phyloP scores from a whole-genome alignment of 257 asterid species.

The Solanum lycopersicoides region DNA sequence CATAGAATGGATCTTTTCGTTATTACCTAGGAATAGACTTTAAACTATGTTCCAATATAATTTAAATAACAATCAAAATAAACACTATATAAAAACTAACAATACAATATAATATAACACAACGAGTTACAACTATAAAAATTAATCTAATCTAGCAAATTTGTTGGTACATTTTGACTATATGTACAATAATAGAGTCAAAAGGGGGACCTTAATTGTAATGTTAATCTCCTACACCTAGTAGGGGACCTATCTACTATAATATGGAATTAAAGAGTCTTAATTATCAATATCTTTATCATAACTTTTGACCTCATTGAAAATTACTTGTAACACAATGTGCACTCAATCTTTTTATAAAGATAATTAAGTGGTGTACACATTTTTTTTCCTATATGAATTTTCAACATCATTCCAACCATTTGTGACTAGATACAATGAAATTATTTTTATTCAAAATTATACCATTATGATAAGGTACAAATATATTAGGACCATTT shows the following conservation, averaged over 20 bases:
- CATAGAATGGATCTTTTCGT: not conserved
- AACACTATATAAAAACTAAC: not conserved
- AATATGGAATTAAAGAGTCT: not conserved
- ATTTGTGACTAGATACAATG: not conserved
- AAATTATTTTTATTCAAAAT: not conserved
- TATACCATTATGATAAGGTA: not conserved
- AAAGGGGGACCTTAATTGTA: conserved; percentile 1
- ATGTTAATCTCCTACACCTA: not conserved
- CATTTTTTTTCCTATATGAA: not conserved
- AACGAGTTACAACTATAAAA: too few relatives aligned
- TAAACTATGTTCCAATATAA: too few relatives aligned
- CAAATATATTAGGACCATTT: conserved; percentile 6
- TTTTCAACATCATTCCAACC: conserved; percentile 13
- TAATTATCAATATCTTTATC: not conserved
- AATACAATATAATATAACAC: too few relatives aligned
- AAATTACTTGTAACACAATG: not conserved
- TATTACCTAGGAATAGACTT: too few relatives aligned
- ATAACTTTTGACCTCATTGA: not conserved
- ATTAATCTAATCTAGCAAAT: not conserved
- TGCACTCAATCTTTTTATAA: not conserved
- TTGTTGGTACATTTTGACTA: not conserved
- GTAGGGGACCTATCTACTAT: conserved; percentile 16
- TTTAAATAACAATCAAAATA: not conserved
- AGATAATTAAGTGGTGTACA: not conserved
- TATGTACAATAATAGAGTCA: not conserved